A percentile compares a stretch with the other conserved stretches of the same genome.
Evolutionary conservation across 108 stramenopile genomes (phyloP).

Genomic region (Nitzschia sp.): DNA sequence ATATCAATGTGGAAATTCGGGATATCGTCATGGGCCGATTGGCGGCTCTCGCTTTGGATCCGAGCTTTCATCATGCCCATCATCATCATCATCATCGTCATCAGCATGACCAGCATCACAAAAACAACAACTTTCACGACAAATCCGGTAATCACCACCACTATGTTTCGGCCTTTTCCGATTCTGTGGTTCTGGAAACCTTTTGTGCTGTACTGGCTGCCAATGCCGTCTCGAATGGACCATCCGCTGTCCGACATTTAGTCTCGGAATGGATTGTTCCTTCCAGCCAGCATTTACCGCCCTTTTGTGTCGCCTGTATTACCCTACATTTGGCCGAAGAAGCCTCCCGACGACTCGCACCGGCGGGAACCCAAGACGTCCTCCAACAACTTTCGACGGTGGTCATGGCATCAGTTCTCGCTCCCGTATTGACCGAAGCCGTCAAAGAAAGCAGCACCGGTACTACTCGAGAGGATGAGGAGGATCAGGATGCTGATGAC

Average conservation of each 20-base stretch:
- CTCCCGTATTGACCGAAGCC: constrained; percentile 52
- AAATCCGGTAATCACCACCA: neutral
- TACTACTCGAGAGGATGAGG: neutral
- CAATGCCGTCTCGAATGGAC: constrained; percentile 75
- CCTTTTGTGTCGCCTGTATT: constrained; percentile 50
- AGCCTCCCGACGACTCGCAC: constrained; percentile 44
- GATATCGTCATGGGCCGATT: constrained; percentile 80
- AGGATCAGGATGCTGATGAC: neutral
- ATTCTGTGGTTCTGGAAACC: constrained; percentile 70
- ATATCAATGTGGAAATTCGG: constrained; percentile 64
- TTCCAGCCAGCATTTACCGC: constrained; percentile 42
- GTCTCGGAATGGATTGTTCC: constrained; percentile 80
- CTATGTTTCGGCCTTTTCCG: constrained; percentile 53
- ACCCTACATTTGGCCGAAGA: constrained; percentile 54
- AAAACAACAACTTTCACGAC: neutral
- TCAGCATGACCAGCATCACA: no score
- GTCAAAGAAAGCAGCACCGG: constrained; percentile 20
- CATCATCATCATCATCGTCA: no score
- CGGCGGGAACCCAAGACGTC: constrained; percentile 55
- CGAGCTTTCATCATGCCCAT: constrained; percentile 38
- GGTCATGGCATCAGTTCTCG: constrained; percentile 44
- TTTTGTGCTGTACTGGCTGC: constrained; percentile 68
- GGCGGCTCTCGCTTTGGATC: constrained; percentile 75
- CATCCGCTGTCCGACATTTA: constrained; percentile 56
- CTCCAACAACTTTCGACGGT: constrained; percentile 49